Evolutionary conservation across 2,329 filamentous ascomycete species (phyloP), one percentile per base, ranked within the genome.

Genomic region (Sporothrix variecibatus): DNA sequence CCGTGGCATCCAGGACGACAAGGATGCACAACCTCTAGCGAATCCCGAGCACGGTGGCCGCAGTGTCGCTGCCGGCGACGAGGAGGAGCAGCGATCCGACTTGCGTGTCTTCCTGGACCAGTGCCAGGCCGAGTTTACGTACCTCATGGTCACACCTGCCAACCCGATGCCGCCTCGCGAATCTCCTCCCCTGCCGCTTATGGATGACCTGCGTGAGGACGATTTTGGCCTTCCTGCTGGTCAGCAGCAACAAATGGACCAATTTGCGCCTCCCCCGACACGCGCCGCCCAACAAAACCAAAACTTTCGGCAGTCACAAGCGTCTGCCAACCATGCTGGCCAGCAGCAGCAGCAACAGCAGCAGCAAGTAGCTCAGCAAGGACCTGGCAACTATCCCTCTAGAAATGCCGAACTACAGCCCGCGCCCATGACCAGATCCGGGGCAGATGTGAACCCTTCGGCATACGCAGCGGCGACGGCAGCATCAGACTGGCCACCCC

Each of bases 141-240:
- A 92, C 78, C 84, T 92, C 17, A 91, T 92, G 89, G 86, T 91
- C 70, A 89, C 89, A 0, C 90, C 90, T 1, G 89, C 90, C 56
- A 92, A 92, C 80, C 90, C 90, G 3, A 82, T 87, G 58, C 90
- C 90, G 1, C 90, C 89, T n/a, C 86, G 90, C 80, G 90, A 91
- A 31, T 89, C 88, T 1, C 76, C 77, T 4, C 87, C 86, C 2
- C 80, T 90, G 12, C 88, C 88, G 11, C 83, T 89, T 58, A 85
- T 89, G 34, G 89, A 91, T 68, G 89, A 91, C 72, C 77, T 90
- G n/a, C 76, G 87, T 68, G 87, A 90, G 74, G 84, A 84, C 43
- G 89, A 88, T 58, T 89, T 87, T 74, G 85, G 84, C 28, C 81
- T 87, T 75, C 80, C 81, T 0, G 76, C 79, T 9, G 80, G 80